Evolutionary conservation across 2,329 filamentous ascomycete genomes (phyloP), one percentile per base, ranked within the genome.

Genomic region (Ilyonectria robusta): DNA sequence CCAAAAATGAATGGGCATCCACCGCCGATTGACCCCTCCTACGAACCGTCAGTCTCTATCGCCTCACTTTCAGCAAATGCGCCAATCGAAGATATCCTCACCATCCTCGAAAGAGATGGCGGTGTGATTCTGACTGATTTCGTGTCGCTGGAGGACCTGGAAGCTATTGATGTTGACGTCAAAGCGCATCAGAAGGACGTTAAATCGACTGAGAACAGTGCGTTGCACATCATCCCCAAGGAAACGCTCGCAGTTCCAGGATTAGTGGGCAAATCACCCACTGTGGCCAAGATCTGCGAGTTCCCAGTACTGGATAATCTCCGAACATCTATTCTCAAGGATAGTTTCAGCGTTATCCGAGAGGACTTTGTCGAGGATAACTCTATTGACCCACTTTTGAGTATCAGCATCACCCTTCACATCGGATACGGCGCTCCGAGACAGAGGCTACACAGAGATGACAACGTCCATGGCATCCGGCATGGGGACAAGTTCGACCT

Each of bases 111-210:
- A 35, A 47, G 47, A 44, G 47, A 53, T 17, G 47, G 46, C 9
- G 47, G 46, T 1, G 47, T 60, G 15, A 51, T 60, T 13, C 19
- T 60, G 47, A 60, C 31, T 4, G 21, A 53, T 26, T 26, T 60
- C 15, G 57, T 60, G 9, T 31, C 46, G 5, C 2, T 15, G 2
- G 33, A 42, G 11, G 57, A 53, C 57, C 35, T 57, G 1, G 15
- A 21, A 7, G 10, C 44, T 6, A 57, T 56, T 40, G 47, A 58
- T 8, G 23, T 35, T 1, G 54, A 47, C 23, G 13, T 53, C 5
- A 17, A 29, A 6, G 11, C 19, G 2, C 15, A 46, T 17, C 15
- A 19, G 4, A 44, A 31, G 13, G 8, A 35, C 5, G 23, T 15
- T 1, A 59, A 53, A 26, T 47, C 37, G 21, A 37, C 33, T 4